A percentile compares a stretch with the other conserved stretches of the same genome.
These are phyloP conservation scores for Pseudozyma thailandica DNA, from an alignment of 1,284 basidiomycete genomes.

Conservation along the genomic window DNA sequence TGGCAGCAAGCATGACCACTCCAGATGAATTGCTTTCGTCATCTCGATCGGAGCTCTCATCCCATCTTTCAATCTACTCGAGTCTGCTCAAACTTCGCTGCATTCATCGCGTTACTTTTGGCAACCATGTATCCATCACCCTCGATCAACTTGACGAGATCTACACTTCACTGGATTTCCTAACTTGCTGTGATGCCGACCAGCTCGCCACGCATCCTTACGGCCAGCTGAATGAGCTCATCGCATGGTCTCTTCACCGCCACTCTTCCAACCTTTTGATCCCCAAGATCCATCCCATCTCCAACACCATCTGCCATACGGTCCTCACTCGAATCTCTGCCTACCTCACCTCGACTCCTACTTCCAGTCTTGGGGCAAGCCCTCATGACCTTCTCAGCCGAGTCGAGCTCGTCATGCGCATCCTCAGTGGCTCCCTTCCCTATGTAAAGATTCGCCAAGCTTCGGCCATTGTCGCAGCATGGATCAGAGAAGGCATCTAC, in stretches of 20 bases:
- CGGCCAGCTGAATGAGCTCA: not conserved
- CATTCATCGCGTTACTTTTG: not conserved
- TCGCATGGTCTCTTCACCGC: not conserved
- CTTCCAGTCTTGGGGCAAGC: not conserved
- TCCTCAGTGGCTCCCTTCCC: not conserved
- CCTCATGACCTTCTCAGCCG: not conserved
- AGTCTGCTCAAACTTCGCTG: too few species aligned
- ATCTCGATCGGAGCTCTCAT: too few species aligned
- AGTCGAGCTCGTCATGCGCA: not conserved
- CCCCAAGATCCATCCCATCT: not conserved
- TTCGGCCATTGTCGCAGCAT: constrained; percentile 1
- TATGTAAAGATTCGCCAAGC: not conserved
- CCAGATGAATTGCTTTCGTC: too few species aligned
- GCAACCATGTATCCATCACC: not conserved
- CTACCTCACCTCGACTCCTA: not conserved
- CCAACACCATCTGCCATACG: not conserved
- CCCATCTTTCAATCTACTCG: too few species aligned
- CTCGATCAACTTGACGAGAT: not conserved
- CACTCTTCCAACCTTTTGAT: not conserved
- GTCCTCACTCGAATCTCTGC: not conserved
- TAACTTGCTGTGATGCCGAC: not conserved
- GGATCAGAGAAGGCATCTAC: not conserved
- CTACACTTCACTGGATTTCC: not conserved
- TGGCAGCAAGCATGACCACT: too few species aligned
- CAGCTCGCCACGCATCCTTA: not conserved